Conservation (phyloP, 495 filamentous ascomycete genomes). For the Pyronema omphalodes region DNA sequence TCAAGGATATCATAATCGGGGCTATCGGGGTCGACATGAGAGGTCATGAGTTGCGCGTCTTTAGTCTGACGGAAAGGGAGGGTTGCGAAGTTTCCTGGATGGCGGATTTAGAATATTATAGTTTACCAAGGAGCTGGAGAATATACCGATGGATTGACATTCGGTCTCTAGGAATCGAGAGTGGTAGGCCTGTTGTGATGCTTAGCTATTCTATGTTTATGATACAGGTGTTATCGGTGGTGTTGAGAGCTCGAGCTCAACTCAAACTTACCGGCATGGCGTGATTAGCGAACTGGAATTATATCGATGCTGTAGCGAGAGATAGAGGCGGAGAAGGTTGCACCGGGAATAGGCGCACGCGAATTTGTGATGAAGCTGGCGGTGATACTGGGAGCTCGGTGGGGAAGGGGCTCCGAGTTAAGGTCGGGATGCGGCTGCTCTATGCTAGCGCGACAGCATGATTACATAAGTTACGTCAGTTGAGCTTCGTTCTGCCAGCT, state of each 20-base stretch:
- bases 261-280: background rate
- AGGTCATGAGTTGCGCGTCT: slow-evolving; percentile 53
- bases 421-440: no score
- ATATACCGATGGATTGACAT: slow-evolving; percentile 21
- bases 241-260: background rate
- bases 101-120: slow-evolving; percentile 7
- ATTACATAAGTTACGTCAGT: no score
- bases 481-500: no score
- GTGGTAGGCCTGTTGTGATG: slow-evolving; percentile 18
- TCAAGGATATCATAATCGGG: slow-evolving; percentile 89
- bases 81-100: slow-evolving; percentile 75
- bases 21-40: slow-evolving; percentile 57
- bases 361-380: no score
- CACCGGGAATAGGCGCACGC: no score
- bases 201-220: slow-evolving; percentile 1
- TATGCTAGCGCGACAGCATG: no score
- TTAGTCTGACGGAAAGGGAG: slow-evolving; percentile 67
- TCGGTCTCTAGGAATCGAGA: slow-evolving; percentile 24
- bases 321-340: no score
- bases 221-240: background rate
- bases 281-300: background rate
- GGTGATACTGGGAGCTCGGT: no score
- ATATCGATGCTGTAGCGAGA: no score
- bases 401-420: no score
- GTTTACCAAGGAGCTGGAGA: background rate